Evolutionary conservation across 2,329 filamentous ascomycete species (phyloP).

Genomic region (Colletotrichum orchidophilum): DNA sequence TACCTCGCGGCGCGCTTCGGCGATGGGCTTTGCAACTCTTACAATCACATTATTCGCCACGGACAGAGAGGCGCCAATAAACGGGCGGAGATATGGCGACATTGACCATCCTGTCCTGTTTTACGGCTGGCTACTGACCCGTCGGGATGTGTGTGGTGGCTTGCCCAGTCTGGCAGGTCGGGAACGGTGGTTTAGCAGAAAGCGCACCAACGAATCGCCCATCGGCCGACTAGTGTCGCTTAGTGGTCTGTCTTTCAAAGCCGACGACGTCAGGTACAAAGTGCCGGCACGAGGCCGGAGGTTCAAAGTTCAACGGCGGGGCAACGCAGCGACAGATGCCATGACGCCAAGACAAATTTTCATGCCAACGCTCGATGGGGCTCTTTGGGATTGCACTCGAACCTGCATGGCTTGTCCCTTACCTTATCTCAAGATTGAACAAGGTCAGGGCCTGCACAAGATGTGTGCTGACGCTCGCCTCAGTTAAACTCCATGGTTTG

Average conservation of each 20-base stretch:
- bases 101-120: background rate
- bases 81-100: background rate
- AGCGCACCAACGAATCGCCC: background rate
- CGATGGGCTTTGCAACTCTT: background rate
- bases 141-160: background rate
- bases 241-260: background rate
- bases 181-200: background rate
- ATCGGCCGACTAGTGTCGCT: slow-evolving; percentile 1
- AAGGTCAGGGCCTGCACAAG: background rate
- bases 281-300: background rate
- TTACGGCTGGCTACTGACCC: background rate
- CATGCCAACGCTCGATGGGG: slow-evolving; percentile 24
- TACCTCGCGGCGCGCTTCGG: background rate
- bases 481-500: background rate
- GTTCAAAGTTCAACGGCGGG: slow-evolving; percentile 15
- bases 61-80: background rate
- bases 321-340: slow-evolving; percentile 20
- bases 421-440: slow-evolving; percentile 1
- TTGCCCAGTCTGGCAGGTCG: slow-evolving; percentile 25
- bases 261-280: background rate
- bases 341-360: slow-evolving; percentile 30
- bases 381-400: slow-evolving; percentile 21
- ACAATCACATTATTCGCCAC: background rate
- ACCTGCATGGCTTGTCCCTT: slow-evolving; percentile 16
- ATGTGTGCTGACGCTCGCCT: background rate